Evolutionary conservation across 129 eudicot genomes (phyloP).

Genomic region (Flaveria bidentis): DNA sequence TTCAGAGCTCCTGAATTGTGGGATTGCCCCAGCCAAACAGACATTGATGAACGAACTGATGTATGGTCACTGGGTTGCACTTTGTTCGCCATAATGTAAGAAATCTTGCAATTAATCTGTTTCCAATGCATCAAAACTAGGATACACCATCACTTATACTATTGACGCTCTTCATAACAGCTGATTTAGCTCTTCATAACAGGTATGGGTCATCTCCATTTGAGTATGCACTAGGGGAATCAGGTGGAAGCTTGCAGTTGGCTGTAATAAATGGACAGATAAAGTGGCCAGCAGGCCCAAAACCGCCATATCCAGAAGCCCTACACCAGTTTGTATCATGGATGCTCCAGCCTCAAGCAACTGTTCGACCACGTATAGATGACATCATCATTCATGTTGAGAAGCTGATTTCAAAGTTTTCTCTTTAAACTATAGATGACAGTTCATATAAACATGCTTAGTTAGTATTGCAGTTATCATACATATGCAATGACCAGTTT

Average conservation of each 20-base stretch:
- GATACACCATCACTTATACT: background rate
- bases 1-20: constrained; percentile 91
- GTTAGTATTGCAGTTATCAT: constrained; percentile 14
- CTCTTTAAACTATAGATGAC: constrained; percentile 40
- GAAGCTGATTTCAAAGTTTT: constrained; percentile 69
- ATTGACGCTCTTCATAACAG: background rate
- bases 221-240: constrained; percentile 85
- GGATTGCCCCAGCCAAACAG: constrained; percentile 97
- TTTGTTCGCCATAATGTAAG: constrained; percentile 83
- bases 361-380: constrained; percentile 77
- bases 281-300: constrained; percentile 89
- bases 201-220: constrained; percentile 95
- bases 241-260: constrained; percentile 89
- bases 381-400: constrained; percentile 88
- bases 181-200: too few relatives aligned
- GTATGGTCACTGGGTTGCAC: constrained; percentile 96
- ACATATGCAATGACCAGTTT: constrained; percentile 13
- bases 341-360: constrained; percentile 92
- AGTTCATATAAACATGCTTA: constrained; percentile 21
- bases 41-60: constrained; percentile 90
- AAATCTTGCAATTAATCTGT: constrained; percentile 18
- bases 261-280: constrained; percentile 83
- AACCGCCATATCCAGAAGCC: constrained; percentile 79
- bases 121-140: constrained; percentile 6
- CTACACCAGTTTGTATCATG: constrained; percentile 91